Conservation (phyloP, 306 rosid genomes). For the Trichosanthes cucumerina region DNA sequence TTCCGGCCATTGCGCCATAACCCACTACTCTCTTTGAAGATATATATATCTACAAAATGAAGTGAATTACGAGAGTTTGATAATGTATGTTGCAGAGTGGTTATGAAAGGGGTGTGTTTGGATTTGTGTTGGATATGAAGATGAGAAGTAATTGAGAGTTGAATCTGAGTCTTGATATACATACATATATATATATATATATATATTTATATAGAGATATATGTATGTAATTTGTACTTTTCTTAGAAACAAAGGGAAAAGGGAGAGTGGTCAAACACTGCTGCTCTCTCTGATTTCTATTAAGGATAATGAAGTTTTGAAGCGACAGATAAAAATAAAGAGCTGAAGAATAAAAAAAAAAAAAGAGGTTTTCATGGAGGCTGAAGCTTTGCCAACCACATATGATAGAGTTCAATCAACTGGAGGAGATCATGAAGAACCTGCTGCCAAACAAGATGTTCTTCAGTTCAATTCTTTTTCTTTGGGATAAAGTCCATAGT, state of each 20-base stretch:
- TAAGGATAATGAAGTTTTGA: not conserved
- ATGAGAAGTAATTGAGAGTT: not conserved
- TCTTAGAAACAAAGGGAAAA: not conserved
- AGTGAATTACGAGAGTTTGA: not conserved
- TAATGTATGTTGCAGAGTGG: not conserved
- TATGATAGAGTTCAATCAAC: slow-evolving; percentile 20
- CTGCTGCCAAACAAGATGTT: slow-evolving; percentile 15
- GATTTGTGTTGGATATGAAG: not conserved
- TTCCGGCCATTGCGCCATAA: not conserved
- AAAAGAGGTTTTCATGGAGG: not conserved
- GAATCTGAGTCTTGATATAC: not conserved
- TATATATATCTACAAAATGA: not conserved
- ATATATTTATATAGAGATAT: no score
- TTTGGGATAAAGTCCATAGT: no score
- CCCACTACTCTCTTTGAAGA: not conserved
- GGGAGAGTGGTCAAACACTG: slow-evolving; percentile 1
- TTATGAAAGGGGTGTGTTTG: not conserved
- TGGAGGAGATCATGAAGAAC: slow-evolving; percentile 21
- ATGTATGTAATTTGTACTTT: not conserved
- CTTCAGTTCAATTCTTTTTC: no score
- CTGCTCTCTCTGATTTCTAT: not conserved
- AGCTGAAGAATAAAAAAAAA: not conserved
- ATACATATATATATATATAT: not conserved
- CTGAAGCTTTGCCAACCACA: not conserved
- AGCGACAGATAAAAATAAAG: not conserved